phyloP scores from a whole-genome alignment of 192 early-diverging fungal species.

The Coemansia sp. region DNA sequence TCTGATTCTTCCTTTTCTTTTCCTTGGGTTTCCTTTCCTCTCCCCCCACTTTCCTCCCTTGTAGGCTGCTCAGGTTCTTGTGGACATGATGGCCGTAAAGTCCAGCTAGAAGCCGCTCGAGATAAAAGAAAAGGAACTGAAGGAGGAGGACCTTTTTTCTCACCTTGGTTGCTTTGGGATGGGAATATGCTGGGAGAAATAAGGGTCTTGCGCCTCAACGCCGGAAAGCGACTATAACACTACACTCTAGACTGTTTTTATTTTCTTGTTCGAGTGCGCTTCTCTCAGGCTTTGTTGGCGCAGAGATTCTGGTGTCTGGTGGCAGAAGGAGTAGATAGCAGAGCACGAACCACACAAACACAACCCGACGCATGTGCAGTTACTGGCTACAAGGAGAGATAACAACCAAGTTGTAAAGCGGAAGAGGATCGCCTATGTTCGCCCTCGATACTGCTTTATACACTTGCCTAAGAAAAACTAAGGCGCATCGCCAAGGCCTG shows the following conservation, averaged over 20 bases:
- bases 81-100: conserved; percentile 54
- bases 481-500: no score
- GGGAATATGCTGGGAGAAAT: background rate
- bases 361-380: no score
- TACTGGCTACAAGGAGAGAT: no score
- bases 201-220: background rate
- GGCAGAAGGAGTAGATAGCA: conserved; percentile 65
- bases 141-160: background rate
- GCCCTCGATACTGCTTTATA: no score
- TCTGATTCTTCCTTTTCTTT: background rate
- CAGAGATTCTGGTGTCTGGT: conserved; percentile 2
- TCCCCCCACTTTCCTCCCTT: background rate
- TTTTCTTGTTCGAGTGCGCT: conserved; percentile 8
- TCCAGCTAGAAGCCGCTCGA: conserved; percentile 6
- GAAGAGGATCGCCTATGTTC: no score
- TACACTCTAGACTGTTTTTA: background rate
- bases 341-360: background rate
- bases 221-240: background rate
- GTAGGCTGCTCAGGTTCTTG: conserved; percentile 57
- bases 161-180: conserved; percentile 7
- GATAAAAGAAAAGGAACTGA: background rate
- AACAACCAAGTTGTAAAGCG: no score
- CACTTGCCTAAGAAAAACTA: no score
- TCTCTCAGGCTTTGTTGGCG: background rate
- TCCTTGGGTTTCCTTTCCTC: background rate